Percentiles rank a stretch among this genome's conserved stretches.
Evolutionary conservation across 2,329 filamentous ascomycete species (phyloP).

Genomic region (Golovinomyces cichoracearum): DNA sequence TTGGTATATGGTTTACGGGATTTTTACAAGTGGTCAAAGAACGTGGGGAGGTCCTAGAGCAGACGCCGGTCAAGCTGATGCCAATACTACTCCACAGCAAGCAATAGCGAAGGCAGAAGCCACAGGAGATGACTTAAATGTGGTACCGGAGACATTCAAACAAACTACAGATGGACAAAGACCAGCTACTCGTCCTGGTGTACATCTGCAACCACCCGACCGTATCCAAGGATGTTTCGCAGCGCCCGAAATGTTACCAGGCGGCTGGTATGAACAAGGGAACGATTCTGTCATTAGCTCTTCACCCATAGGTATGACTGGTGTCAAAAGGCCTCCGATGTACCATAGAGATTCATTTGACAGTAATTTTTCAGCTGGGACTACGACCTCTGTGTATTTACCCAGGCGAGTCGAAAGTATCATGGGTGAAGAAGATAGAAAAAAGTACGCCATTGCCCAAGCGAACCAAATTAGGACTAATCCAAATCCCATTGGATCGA

Average conservation of each 20-base stretch:
- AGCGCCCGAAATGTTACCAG: slow-evolving; percentile 37
- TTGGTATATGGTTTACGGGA: slow-evolving; percentile 50
- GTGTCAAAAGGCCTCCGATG: slow-evolving; percentile 11
- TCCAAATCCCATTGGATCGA: slow-evolving; percentile 15
- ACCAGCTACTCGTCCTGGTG: slow-evolving; percentile 23
- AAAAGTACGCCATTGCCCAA: slow-evolving; percentile 46
- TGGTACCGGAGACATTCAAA: slow-evolving; percentile 66
- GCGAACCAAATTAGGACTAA: slow-evolving; percentile 19
- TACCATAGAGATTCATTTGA: slow-evolving; percentile 39
- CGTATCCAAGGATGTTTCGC: slow-evolving; percentile 57
- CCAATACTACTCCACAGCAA: slow-evolving; percentile 48
- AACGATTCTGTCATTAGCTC: slow-evolving; percentile 41
- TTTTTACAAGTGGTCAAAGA: slow-evolving; percentile 38
- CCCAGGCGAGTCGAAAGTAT: slow-evolving; percentile 37
- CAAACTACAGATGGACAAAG: slow-evolving; percentile 27
- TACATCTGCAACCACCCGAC: slow-evolving; percentile 43
- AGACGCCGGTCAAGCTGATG: slow-evolving; percentile 60
- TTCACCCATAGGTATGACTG: slow-evolving; percentile 18
- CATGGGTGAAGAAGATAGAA: slow-evolving; percentile 52
- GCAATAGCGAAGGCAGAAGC: slow-evolving; percentile 61
- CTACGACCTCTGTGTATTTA: slow-evolving; percentile 33
- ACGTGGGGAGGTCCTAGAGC: slow-evolving; percentile 90
- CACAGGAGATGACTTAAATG: slow-evolving; percentile 65
- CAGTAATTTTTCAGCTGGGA: slow-evolving; percentile 33
- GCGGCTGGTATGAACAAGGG: slow-evolving; percentile 41